Evolutionary conservation across 768 basidiomycete genomes (phyloP).

Genomic region (Russula vinacea): DNA sequence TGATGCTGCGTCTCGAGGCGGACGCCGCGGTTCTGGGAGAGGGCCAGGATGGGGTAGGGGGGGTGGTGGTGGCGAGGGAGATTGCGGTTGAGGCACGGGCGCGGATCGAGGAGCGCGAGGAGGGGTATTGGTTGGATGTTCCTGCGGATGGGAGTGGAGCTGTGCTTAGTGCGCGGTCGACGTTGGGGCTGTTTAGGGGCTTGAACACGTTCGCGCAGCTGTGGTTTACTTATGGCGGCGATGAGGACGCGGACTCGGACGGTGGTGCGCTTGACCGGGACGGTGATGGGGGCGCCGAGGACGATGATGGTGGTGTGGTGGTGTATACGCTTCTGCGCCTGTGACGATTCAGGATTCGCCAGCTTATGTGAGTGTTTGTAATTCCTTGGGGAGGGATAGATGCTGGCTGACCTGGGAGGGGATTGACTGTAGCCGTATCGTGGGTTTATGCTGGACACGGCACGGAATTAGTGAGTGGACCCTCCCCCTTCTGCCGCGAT

Average conservation of each 20-base stretch:
- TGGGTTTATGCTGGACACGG: slow-evolving; percentile 77
- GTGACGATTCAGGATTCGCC: slow-evolving; percentile 46
- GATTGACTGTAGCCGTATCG: slow-evolving; percentile 56
- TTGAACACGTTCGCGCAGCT: slow-evolving; percentile 55
- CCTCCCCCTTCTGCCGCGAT: neutral
- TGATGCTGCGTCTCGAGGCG: slow-evolving; percentile 45
- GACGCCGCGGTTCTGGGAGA: slow-evolving; percentile 21
- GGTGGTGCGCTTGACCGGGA: neutral
- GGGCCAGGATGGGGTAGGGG: too few species aligned
- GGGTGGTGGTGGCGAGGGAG: slow-evolving; percentile 26
- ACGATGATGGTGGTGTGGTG: neutral
- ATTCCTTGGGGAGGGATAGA: neutral
- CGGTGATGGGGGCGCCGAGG: neutral
- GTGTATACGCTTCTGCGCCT: slow-evolving; percentile 44
- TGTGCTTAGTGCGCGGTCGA: slow-evolving; percentile 43
- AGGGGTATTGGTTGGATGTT: slow-evolving; percentile 45
- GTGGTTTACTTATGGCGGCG: slow-evolving; percentile 40
- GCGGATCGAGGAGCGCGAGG: slow-evolving; percentile 41
- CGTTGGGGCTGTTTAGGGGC: slow-evolving; percentile 52
- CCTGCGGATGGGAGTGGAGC: slow-evolving; percentile 40
- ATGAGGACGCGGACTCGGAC: neutral
- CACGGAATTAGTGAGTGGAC: slow-evolving; percentile 55
- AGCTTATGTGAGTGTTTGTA: slow-evolving; percentile 41
- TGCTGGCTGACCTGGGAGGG: neutral
- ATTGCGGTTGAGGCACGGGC: slow-evolving; percentile 38